phyloP scores from a whole-genome alignment of 192 early-diverging fungal species.

The Mortierella alpina region DNA sequence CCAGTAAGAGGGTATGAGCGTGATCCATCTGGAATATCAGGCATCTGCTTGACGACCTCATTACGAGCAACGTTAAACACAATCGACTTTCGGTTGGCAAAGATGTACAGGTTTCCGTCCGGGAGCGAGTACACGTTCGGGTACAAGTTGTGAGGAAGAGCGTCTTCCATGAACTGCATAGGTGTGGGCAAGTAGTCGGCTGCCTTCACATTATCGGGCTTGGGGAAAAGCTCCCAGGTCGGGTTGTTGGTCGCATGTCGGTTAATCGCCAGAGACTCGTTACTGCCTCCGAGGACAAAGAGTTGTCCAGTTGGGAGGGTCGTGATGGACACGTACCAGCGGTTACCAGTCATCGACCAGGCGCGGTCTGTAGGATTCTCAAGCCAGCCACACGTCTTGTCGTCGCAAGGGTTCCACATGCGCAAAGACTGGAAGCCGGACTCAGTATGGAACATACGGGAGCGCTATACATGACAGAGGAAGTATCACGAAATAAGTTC shows the following conservation, averaged over 20 bases:
- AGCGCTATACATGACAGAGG: neutral
- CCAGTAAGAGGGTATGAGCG: slow-evolving; percentile 70
- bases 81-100: slow-evolving; percentile 64
- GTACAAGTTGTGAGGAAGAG: slow-evolving; percentile 64
- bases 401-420: slow-evolving; percentile 57
- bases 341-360: slow-evolving; percentile 51
- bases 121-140: slow-evolving; percentile 65
- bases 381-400: slow-evolving; percentile 57
- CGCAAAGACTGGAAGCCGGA: slow-evolving; percentile 60
- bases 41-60: slow-evolving; percentile 54
- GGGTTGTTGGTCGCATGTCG: slow-evolving; percentile 54
- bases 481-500: neutral
- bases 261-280: slow-evolving; percentile 54
- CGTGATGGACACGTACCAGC: slow-evolving; percentile 65
- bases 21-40: slow-evolving; percentile 56
- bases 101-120: slow-evolving; percentile 61
- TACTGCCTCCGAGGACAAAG: slow-evolving; percentile 67
- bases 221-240: slow-evolving; percentile 56
- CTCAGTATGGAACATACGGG: slow-evolving; percentile 17
- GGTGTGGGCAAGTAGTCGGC: slow-evolving; percentile 18
- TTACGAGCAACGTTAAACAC: slow-evolving; percentile 61
- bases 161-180: slow-evolving; percentile 60
- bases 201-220: slow-evolving; percentile 15
- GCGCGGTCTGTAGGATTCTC: slow-evolving; percentile 51
- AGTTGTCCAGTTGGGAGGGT: slow-evolving; percentile 59